Percentiles rank a stretch among this genome's conserved stretches.
Conservation (phyloP, 1,139 yeast genomes). For the Geotrichum reessii region DNA sequence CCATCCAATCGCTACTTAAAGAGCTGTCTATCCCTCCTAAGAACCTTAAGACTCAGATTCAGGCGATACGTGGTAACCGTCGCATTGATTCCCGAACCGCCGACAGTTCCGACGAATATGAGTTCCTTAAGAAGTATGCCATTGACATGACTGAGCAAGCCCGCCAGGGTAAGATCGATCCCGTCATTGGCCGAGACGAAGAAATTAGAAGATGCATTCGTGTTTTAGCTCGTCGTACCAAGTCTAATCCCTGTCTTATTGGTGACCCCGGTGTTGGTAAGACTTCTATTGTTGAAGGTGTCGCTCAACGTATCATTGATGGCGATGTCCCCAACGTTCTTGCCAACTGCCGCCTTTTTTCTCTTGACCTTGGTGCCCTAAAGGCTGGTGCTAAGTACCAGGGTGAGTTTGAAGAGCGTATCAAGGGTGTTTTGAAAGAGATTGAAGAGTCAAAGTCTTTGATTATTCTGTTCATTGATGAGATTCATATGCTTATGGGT, state of each 20-base stretch:
- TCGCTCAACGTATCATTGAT: slow-evolving; percentile 93
- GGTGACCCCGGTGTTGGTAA: slow-evolving; percentile 99
- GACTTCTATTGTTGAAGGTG: slow-evolving; percentile 96
- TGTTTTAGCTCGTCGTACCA: slow-evolving; percentile 89
- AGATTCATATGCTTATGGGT: slow-evolving; percentile 98
- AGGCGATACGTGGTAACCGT: slow-evolving; percentile 81
- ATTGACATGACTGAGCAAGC: slow-evolving; percentile 91
- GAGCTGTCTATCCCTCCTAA: slow-evolving; percentile 65
- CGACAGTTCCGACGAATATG: slow-evolving; percentile 78
- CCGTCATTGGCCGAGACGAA: slow-evolving; percentile 98
- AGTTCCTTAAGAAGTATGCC: slow-evolving; percentile 83
- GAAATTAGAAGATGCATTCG: slow-evolving; percentile 93
- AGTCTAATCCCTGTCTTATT: slow-evolving; percentile 90
- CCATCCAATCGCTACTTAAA: slow-evolving; percentile 67
- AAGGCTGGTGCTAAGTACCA: slow-evolving; percentile 98
- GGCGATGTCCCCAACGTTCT: slow-evolving; percentile 90
- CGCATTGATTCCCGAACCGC: slow-evolving; percentile 92
- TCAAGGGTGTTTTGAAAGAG: slow-evolving; percentile 91
- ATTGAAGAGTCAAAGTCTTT: slow-evolving; percentile 81
- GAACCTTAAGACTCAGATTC: slow-evolving; percentile 72
- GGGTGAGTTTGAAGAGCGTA: slow-evolving; percentile 97
- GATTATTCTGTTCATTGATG: slow-evolving; percentile 89
- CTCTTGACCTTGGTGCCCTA: slow-evolving; percentile 89
- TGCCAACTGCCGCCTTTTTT: slow-evolving; percentile 71
- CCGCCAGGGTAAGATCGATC: slow-evolving; percentile 89